Evolutionary conservation across 345 rosid species (phyloP).

Genomic region (Camelina sativa): DNA sequence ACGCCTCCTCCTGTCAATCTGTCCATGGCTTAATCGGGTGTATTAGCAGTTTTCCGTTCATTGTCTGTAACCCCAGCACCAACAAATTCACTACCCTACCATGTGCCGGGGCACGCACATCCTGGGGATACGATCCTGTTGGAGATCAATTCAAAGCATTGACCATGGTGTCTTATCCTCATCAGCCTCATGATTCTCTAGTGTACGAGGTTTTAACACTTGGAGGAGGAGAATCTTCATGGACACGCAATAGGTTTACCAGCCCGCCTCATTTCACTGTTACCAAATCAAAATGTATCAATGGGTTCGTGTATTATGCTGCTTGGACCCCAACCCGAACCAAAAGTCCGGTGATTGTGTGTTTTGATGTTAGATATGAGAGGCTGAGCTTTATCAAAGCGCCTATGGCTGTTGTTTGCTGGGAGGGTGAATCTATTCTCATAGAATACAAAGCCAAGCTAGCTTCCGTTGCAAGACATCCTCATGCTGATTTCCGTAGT

Average conservation of each 20-base stretch:
- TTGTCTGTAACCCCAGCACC: not conserved
- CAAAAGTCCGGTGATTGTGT: not conserved
- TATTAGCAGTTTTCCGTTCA: not conserved
- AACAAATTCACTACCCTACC: not conserved
- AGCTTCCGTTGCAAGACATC: not conserved
- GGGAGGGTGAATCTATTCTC: not conserved
- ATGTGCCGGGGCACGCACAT: not conserved
- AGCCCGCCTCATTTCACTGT: not conserved
- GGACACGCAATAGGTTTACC: not conserved
- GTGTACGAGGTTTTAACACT: not conserved
- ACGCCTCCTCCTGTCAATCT: not conserved
- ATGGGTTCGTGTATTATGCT: not conserved
- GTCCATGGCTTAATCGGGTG: slow-evolving; percentile 3
- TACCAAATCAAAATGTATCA: not conserved
- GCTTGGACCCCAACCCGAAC: slow-evolving; percentile 7
- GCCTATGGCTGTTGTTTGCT: not conserved
- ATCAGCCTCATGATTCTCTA: not conserved
- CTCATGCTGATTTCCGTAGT: not conserved
- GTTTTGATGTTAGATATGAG: slow-evolving; percentile 7
- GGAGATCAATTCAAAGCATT: not conserved
- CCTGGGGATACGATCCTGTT: not conserved
- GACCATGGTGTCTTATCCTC: not conserved
- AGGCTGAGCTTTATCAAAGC: not conserved
- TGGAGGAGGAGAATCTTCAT: not conserved
- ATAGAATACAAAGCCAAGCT: not conserved